These are phyloP conservation scores for Cercospora sp. DNA, from an alignment of 2,329 filamentous ascomycete species.

Conservation along the genomic window DNA sequence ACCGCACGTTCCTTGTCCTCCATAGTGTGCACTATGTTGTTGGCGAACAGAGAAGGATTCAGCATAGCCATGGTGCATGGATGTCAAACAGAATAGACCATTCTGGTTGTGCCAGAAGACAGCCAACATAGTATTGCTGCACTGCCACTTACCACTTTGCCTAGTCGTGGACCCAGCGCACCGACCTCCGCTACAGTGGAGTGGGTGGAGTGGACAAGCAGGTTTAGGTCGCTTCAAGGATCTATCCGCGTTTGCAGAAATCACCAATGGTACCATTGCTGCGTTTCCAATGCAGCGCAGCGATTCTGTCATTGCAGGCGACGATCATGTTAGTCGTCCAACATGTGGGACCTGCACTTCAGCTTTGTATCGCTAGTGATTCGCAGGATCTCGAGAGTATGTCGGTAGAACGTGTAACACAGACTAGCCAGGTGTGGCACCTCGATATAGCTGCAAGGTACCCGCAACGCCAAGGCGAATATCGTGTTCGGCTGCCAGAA, in stretches of 20 bases:
- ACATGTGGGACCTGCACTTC: neutral
- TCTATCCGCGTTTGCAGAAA: neutral
- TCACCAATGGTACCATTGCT: neutral
- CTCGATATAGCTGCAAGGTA: neutral
- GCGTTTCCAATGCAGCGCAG: neutral
- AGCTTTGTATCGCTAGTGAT: neutral
- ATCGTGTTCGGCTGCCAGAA: neutral
- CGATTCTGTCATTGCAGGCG: neutral
- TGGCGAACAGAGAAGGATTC: neutral
- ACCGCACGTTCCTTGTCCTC: neutral
- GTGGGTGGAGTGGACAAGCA: too few relatives aligned
- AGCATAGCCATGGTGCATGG: neutral
- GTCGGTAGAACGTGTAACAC: neutral
- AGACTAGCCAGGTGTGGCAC: neutral
- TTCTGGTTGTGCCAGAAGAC: neutral
- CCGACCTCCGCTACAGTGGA: neutral
- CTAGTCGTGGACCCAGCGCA: neutral
- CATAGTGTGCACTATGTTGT: neutral
- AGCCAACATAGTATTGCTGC: neutral
- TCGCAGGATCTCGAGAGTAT: neutral
- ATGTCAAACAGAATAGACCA: neutral
- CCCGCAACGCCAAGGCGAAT: neutral
- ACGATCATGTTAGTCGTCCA: neutral
- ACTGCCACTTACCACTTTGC: neutral
- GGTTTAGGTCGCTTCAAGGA: neutral